phyloP scores from a whole-genome alignment of 1,139 yeast species.

The Debaryomyces sp. region DNA sequence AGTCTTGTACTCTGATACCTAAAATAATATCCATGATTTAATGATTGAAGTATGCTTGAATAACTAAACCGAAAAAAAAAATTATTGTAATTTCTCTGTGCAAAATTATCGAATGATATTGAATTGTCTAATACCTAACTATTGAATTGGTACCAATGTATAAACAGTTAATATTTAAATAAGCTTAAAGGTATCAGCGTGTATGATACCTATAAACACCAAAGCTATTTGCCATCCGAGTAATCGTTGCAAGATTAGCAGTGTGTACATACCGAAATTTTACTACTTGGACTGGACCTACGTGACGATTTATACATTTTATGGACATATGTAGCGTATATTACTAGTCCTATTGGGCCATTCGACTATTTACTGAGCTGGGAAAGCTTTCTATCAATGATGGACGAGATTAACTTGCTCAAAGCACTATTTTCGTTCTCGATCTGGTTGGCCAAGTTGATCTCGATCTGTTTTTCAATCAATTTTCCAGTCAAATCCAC shows the following conservation, averaged over 20 bases:
- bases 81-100: background rate
- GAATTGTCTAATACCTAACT: background rate
- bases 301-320: background rate
- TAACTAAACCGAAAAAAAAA: background rate
- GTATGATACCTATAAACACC: background rate
- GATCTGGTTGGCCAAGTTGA: conserved; percentile 58
- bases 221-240: conserved; percentile 11
- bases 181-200: background rate
- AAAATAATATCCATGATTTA: conserved; percentile 78
- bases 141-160: background rate
- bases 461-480: conserved; percentile 79
- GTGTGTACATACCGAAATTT: conserved; percentile 5
- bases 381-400: conserved; percentile 54
- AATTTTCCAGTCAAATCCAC: conserved; percentile 94
- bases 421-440: conserved; percentile 42
- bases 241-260: conserved; percentile 1
- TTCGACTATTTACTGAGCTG: conserved; percentile 10
- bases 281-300: background rate
- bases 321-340: background rate
- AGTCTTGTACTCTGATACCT: conserved; percentile 81
- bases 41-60: background rate
- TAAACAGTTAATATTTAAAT: background rate
- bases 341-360: background rate
- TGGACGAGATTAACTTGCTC: conserved; percentile 44
- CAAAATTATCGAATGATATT: background rate